Percentiles rank a stretch among this genome's conserved stretches.
Conservation (phyloP, 2,329 filamentous ascomycete genomes). For the Diaporthe sp. region DNA sequence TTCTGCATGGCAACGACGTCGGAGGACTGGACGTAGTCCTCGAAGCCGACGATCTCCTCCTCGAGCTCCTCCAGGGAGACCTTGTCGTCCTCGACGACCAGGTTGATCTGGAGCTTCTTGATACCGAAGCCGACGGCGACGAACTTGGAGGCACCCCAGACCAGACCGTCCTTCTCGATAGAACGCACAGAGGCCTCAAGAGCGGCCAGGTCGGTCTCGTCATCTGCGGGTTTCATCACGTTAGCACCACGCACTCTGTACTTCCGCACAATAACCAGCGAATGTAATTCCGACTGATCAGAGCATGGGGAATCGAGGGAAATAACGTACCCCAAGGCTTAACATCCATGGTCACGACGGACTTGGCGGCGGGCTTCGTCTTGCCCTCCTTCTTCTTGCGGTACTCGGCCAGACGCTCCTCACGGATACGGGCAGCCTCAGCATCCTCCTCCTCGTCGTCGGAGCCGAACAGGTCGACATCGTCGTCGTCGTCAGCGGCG, state of each 20-base stretch:
- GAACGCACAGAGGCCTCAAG: slow-evolving; percentile 85
- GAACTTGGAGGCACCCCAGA: slow-evolving; percentile 94
- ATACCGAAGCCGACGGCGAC: slow-evolving; percentile 96
- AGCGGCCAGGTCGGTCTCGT: slow-evolving; percentile 91
- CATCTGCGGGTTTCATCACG: slow-evolving; percentile 66
- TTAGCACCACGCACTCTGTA: slow-evolving; percentile 4
- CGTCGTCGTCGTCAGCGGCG: slow-evolving; percentile 80
- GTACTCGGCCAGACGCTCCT: slow-evolving; percentile 94
- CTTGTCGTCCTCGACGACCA: slow-evolving; percentile 98
- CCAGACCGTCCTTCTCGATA: slow-evolving; percentile 93
- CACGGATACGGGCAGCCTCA: slow-evolving; percentile 85
- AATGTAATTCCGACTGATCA: neutral
- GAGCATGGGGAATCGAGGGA: neutral
- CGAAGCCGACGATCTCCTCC: slow-evolving; percentile 83
- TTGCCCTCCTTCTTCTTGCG: slow-evolving; percentile 97
- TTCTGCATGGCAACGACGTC: slow-evolving; percentile 95
- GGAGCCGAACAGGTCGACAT: slow-evolving; percentile 93
- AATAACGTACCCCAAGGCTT: slow-evolving; percentile 94
- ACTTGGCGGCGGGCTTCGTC: slow-evolving; percentile 94
- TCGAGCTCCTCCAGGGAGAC: slow-evolving; percentile 88
- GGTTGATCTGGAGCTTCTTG: slow-evolving; percentile 99
- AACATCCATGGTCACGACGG: slow-evolving; percentile 93
- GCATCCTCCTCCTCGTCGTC: slow-evolving; percentile 95
- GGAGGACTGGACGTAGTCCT: slow-evolving; percentile 96
- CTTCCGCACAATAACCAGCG: too few relatives aligned